Evolutionary conservation across 306 rosid species (phyloP), one percentile per base, ranked within the genome.

Genomic region (Glycine latifolia): DNA sequence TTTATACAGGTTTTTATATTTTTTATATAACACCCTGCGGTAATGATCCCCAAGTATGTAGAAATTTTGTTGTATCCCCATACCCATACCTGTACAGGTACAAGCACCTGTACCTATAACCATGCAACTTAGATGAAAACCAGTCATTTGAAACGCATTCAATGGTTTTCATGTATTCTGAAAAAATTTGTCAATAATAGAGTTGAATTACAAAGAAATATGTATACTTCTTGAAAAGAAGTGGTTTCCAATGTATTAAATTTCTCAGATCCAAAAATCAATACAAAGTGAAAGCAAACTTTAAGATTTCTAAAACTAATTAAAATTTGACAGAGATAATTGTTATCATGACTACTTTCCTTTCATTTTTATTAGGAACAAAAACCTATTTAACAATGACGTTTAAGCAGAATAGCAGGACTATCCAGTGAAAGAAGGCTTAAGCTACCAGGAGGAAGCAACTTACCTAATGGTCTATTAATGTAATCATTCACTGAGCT

Each of bases 401-500:
- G 16, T 72, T 66, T 1, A 60, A 68, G 41, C 35, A 69, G 62
- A 66, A 81, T 53, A 39, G n/a, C 17, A 78, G 59, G 61, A 73
- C 47, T 4, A 1, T 4, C 78, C 14, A 39, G 37, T 1, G 58
- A 67, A 54, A 43, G 33, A 54, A 80, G 33, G 74, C 41, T 48
- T 67, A 56, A 63, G 31, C 37, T 52, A 67, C 43, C 55, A 62
- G 41, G 75, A 53, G 16, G 73, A 80, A 67, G 71, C 61, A 59
- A 17, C 79, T 43, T 87, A 89, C 99, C 97, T 77, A 95, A 73
- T 77, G 97, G 94, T 78, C 82, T 91, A 84, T 90, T 95, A 54
- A 95, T 75, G 91, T 82, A 87, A 88, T 87, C 89, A 79, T 95
- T 95, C 47, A 93, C 93, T 5, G 92, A 89, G 86, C 77, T 87